A percentile compares a stretch with the other conserved stretches of the same genome.
Evolutionary conservation across 1,284 basidiomycete species (phyloP).

Genomic region (Coniophora puteana): DNA sequence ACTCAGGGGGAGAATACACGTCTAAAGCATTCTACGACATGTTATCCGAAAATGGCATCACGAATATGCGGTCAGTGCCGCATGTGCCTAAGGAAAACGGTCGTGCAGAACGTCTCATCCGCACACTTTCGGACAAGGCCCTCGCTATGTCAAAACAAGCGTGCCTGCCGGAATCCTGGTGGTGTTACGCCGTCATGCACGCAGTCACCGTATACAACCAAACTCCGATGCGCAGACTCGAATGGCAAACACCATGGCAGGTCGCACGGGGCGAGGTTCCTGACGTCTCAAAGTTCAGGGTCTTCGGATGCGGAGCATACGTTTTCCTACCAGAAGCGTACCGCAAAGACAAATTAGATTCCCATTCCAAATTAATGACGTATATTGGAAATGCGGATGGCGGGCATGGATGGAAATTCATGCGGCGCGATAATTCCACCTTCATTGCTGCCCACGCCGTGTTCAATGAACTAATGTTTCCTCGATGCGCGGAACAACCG

Average conservation of each 20-base stretch:
- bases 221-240: slow-evolving; percentile 11
- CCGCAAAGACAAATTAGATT: neutral
- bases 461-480: neutral
- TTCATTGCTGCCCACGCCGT: neutral
- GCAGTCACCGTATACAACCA: slow-evolving; percentile 24
- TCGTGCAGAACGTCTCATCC: slow-evolving; percentile 11
- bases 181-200: slow-evolving; percentile 19
- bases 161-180: slow-evolving; percentile 18
- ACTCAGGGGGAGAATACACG: slow-evolving; percentile 17
- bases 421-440: neutral
- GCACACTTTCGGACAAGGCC: slow-evolving; percentile 13
- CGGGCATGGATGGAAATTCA: too few relatives aligned
- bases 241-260: neutral
- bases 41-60: slow-evolving; percentile 9
- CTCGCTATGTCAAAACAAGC: slow-evolving; percentile 17
- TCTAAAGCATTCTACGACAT: slow-evolving; percentile 9
- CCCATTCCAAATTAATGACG: neutral
- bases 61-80: slow-evolving; percentile 6
- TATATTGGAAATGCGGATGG: neutral
- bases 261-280: neutral
- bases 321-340: neutral
- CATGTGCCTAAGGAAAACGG: slow-evolving; percentile 12
- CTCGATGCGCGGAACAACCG: neutral
- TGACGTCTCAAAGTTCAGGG: neutral
- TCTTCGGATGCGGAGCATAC: neutral